Base-by-base conservation (phyloP, 1,139 yeast species). In the Pneumocystis murina region DNA sequence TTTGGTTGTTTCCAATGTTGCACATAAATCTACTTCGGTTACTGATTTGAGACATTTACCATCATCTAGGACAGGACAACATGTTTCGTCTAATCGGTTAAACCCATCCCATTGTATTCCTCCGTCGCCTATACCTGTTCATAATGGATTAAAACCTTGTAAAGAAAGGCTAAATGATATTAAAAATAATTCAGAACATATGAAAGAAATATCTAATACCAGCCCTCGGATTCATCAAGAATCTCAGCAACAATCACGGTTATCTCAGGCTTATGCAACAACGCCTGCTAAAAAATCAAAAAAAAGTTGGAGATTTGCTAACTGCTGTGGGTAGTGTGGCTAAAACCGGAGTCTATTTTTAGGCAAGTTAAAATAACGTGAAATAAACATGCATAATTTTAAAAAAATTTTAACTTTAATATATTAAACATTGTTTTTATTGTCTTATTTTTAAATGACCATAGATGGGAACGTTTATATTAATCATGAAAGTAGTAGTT, bases 1-100 rank as follows among this genome's bases (percentile, higher is more conserved):
- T 66, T 71, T 66, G 68, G 70, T 35, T 69, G 75, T 59, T 73
- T 72, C 65, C 68, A 72, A 54, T 71, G 72, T 65, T 71, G 72
- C 67, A 70, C 74, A 41, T 66, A 73, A 62, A 70, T 74, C n/a
- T 66, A 66, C 65, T 62, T 63, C 59, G 58, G 57, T 65, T 63
- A 43, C 63, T 63, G 20, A 64, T 61, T 38, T 57, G 63, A 55
- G 43, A 54, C 38, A 57, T 64, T 59, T 60, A 59, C 28, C 62
- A 55, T 55, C 61, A 62, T 17, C 59, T 55, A 40, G 62, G 20
- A 33, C 30, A 17, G 40, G 48, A 36, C 61, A 16, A 24, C 38
- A 24, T 59, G 62, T 14, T 40, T 54, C 64, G 17, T 61, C 65
- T 16, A 62, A 63, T 64, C 66, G 64, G 10, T 61, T 61, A 60